Conservation (phyloP, 768 basidiomycete genomes). For the Megacollybia marginata region DNA sequence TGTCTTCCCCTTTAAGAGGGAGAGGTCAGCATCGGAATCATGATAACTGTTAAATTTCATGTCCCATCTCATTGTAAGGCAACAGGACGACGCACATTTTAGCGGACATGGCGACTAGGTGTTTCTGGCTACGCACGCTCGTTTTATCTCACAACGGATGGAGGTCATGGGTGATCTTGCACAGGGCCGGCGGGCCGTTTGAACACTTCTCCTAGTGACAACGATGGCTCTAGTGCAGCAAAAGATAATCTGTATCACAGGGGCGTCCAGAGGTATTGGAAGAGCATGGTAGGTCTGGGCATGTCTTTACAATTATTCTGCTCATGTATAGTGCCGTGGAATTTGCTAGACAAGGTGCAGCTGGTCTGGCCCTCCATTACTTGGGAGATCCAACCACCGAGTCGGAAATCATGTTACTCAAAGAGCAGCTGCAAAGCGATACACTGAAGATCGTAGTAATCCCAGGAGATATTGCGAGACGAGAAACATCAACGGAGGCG, state of each 20-base stretch:
- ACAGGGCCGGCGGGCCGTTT: not conserved
- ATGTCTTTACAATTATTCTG: not conserved
- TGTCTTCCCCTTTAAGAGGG: constrained; percentile 36
- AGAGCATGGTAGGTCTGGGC: constrained; percentile 39
- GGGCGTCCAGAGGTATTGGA: constrained; percentile 70
- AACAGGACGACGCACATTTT: constrained; percentile 39
- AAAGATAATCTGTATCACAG: constrained; percentile 67
- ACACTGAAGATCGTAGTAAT: constrained; percentile 10
- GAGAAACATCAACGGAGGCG: constrained; percentile 49
- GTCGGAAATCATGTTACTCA: constrained; percentile 38
- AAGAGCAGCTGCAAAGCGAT: constrained; percentile 33
- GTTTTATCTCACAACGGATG: too few species aligned
- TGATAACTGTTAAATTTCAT: constrained; percentile 35
- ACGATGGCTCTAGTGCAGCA: constrained; percentile 20
- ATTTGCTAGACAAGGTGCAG: constrained; percentile 57
- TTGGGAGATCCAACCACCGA: constrained; percentile 51
- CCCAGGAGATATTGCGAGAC: constrained; percentile 55
- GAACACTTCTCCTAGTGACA: not conserved
- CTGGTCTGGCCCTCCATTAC: constrained; percentile 60
- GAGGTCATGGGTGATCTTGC: too few species aligned
- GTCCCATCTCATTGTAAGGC: not conserved
- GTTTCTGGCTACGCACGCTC: too few species aligned
- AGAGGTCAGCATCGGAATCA: constrained; percentile 53
- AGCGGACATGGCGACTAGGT: constrained; percentile 27
- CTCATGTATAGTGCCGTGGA: constrained; percentile 29